These are phyloP conservation scores for Podila horticola DNA, from an alignment of 192 early-diverging fungal species.

Conservation along the genomic window DNA sequence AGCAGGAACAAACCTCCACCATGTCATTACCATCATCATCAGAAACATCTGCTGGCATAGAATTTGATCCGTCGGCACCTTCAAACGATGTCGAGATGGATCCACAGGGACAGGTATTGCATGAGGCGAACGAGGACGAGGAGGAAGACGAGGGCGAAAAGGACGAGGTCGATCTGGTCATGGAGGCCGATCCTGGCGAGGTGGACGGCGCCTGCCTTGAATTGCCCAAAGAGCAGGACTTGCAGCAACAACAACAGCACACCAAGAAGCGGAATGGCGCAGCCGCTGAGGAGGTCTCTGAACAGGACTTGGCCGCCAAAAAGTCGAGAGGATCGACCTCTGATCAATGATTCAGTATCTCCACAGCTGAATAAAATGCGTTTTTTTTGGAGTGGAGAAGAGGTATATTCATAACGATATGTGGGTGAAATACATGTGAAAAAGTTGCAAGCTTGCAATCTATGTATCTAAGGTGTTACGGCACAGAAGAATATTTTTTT, in stretches of 20 bases:
- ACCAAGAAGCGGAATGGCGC: constrained; percentile 34
- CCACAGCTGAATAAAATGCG: neutral
- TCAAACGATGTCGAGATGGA: neutral
- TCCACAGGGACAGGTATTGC: neutral
- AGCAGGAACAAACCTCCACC: neutral
- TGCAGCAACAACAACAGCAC: constrained; percentile 1
- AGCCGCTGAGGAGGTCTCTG: constrained; percentile 6
- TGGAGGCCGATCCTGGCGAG: constrained; percentile 52
- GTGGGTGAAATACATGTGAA: too few relatives aligned
- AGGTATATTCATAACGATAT: too few relatives aligned
- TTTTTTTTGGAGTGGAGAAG: neutral
- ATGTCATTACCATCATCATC: neutral
- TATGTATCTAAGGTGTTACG: too few relatives aligned
- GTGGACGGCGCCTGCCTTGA: constrained; percentile 45
- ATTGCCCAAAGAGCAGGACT: constrained; percentile 32
- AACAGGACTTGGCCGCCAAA: constrained; percentile 11
- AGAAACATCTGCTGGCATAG: constrained; percentile 4
- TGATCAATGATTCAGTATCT: neutral
- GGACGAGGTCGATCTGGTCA: constrained; percentile 47
- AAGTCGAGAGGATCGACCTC: constrained; percentile 32
- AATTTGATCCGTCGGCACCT: neutral
- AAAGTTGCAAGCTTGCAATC: too few relatives aligned
- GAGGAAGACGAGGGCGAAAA: constrained; percentile 15
- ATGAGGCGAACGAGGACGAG: constrained; percentile 26
- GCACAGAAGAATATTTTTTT: too few relatives aligned